Base-by-base conservation (phyloP, 768 basidiomycete genomes). In the Hygrophoropsis aurantiaca region DNA sequence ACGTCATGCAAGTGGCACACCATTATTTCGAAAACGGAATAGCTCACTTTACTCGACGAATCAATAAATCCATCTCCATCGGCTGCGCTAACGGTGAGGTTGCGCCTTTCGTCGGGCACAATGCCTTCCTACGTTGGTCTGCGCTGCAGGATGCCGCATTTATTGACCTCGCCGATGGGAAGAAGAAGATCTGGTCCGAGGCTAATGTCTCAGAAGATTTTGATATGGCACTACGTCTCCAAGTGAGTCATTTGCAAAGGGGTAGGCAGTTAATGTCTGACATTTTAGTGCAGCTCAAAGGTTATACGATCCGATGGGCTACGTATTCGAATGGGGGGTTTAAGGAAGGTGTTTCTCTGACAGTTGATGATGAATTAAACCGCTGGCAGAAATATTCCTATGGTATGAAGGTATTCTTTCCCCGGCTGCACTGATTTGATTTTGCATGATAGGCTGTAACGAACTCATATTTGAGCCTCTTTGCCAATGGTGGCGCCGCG, bases 301-400 rank as follows among this genome's bases (percentile, higher is more conserved):
- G 81, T 1, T 86, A 85, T 61, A 79, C 76, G 55, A 85, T 86
- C 51, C 81, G 84, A 37, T 86, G 85, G 88, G 83, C 89, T 18
- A 86, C 85, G 2, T 92, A 92, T 61, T 84, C 82, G 3, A 75
- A 86, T n/a, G 84, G 88, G 40, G 87, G 81, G 1, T 92, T 91
- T 74, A 85, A 90, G 67, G 90, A 94, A 58, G 90, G 90, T 55
- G 90, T 94, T 27, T 86, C 84, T 0, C 68, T 94, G 6, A 90
- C 90, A 0, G 83, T 82, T 44, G 88, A 90, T 47, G 90, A 94
- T 58, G 90, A 94, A 65, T 66, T 93, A 3, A 91, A 90, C 58
- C 64, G 90, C 5, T 94, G 90, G 90, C 87, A 91, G 55, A 93
- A 91, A 58, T 87, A 87, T 52, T 70, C 83, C 1, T 86, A 85